Evolutionary conservation across 2,329 filamentous ascomycete species (phyloP), one percentile per base, ranked within the genome.

Genomic region (Emericellopsis atlantica): DNA sequence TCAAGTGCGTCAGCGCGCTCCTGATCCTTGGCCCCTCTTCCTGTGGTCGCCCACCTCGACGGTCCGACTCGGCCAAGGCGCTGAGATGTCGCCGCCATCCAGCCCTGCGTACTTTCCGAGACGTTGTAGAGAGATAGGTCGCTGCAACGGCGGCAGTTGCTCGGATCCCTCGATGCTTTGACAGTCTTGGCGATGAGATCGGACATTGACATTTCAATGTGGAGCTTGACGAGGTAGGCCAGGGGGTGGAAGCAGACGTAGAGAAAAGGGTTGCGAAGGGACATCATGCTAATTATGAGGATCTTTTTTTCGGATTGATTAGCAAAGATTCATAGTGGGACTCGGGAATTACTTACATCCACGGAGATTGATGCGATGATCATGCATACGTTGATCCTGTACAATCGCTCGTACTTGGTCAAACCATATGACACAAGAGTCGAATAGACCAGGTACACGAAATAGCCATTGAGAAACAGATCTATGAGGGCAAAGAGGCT

Each of bases 131-230:
- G 26, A 12, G 26, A 7, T 29, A 12, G 8, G 12, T 29, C 26
- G 26, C 26, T 29, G 26, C 26, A 29, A 12, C 6, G 8, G 8
- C n/a, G 18, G 32, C 32, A 35, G 32, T 21, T 15, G n/a, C 4
- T 9, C 7, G 8, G 5, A 3, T 14, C 3, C 4, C 32, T 15
- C 8, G n/a, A 15, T 14, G 32, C 32, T 6, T 37, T 37, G 36
- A 33, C 37, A n/a, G 22, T 33, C 26, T 37, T 32, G 15, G 29
- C 60, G 44, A 70, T 70, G 5, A 71, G 59, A 22, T 65, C 63
- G 38, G 68, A 65, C 65, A 71, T 70, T 14, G 58, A 60, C 61
- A 71, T 66, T 43, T 70, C 67, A 42, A 71, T 70, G 37, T 69
- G 63, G 7, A 71, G 55, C 39, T 71, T 71, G 10, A 70, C 54